Evolutionary conservation across 148 eudicot species (phyloP).

Genomic region (Limonium bicolor): DNA sequence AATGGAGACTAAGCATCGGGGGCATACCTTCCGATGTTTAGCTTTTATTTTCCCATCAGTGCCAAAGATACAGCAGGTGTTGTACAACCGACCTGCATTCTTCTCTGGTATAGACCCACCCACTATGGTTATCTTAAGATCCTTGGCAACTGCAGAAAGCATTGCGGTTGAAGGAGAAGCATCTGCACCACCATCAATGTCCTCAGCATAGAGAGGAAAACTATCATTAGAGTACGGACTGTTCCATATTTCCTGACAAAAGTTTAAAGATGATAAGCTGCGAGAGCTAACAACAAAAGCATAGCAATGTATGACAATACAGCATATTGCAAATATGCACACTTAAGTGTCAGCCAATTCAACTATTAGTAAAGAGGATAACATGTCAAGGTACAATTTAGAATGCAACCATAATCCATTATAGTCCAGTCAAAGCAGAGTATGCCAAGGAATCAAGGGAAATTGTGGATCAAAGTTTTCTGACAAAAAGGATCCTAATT

Average conservation of each 20-base stretch:
- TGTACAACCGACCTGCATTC: conserved; percentile 19
- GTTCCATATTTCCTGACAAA: conserved; percentile 28
- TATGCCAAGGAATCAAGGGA: no score
- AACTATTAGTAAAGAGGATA: no score
- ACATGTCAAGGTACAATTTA: no score
- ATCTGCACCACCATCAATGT: conserved; percentile 14
- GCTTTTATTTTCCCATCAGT: conserved; percentile 37
- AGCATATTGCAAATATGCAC: no score
- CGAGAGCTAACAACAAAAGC: background rate
- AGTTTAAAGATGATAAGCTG: background rate
- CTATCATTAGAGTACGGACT: conserved; percentile 21
- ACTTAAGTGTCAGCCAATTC: no score
- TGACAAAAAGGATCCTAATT: no score
- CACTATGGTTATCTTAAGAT: conserved; percentile 21
- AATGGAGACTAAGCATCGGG: background rate
- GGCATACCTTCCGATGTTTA: conserved; percentile 40
- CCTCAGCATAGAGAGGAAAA: conserved; percentile 20
- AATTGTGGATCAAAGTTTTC: no score
- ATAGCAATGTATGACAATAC: no score
- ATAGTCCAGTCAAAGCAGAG: no score
- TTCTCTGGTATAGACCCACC: conserved; percentile 42
- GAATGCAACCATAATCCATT: no score
- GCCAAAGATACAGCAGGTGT: conserved; percentile 45
- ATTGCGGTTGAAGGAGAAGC: conserved; percentile 16
- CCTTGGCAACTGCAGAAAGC: conserved; percentile 32